Evolutionary conservation across 2,329 filamentous ascomycete genomes (phyloP), one percentile per base, ranked within the genome.

Genomic region (Talaromyces rugulosus): DNA sequence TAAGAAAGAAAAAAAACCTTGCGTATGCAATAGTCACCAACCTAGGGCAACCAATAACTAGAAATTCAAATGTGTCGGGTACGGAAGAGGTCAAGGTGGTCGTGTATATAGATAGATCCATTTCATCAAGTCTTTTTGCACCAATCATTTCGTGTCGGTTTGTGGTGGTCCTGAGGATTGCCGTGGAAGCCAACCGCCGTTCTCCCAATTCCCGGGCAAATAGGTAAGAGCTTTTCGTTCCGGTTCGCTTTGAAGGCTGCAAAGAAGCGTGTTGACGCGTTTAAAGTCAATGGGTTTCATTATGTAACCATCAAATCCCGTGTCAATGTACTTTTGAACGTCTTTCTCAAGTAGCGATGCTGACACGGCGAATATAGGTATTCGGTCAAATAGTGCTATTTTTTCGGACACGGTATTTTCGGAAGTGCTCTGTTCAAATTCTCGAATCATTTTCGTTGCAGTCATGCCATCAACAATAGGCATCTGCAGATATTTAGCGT

Each of bases 241-340:
- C 31, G 9, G 76, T 0, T 83, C 77, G 53, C 90, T 83, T 2
- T 86, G 81, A 44, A 95, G 90, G 1, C 91, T 91, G 0, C 79
- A 74, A 60, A 96, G 81, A 7, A 96, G 80, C 27, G 83, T 81
- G 62, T 85, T 86, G 0, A 96, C 80, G 8, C 91, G 83, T 66
- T 87, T 85, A 71, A 96, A 96, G 63, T 94, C 87, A 52, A 96
- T 90, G 0, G 92, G 92, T 70, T 96, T 96, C 62, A 96, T 78
- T 30, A 96, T 92, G 92, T 92, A 96, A 28, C 89, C 92, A 67
- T 96, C 92, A 67, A 96, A 96, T 0, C 92, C 92, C 6, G 87
- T 87, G 52, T 89, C 82, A 51, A 92, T 84, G 67, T 96, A 96
- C 0, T 76, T 83, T 47, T 88, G 80, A 57, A 80, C 83, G 52